A percentile compares a stretch with the other conserved stretches of the same genome.
Conservation (phyloP, 1,284 basidiomycete species). For the Moesziomyces antarcticus region DNA sequence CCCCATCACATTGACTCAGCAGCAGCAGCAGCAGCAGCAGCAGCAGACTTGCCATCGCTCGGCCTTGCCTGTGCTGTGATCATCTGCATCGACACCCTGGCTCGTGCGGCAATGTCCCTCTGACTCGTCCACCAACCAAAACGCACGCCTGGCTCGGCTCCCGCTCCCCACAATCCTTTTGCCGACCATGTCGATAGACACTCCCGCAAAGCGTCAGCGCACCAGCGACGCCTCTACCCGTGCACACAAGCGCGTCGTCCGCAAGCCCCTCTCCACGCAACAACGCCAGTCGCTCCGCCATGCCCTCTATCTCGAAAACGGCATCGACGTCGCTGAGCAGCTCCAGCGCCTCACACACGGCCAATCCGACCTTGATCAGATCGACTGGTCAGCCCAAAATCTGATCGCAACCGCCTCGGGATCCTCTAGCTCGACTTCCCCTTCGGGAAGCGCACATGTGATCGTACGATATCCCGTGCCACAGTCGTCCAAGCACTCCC, state of each 20-base stretch:
- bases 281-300: constrained; percentile 25
- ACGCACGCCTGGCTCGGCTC: too few species aligned
- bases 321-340: constrained; percentile 15
- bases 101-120: too few species aligned
- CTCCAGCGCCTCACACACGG: constrained; percentile 12
- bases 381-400: constrained; percentile 46
- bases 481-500: constrained; percentile 4
- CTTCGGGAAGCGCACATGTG: constrained; percentile 20
- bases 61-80: too few species aligned
- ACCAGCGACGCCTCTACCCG: constrained; percentile 3
- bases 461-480: constrained; percentile 24
- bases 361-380: constrained; percentile 9
- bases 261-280: constrained; percentile 7
- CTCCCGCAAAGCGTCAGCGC: constrained; percentile 30
- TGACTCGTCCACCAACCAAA: too few species aligned
- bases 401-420: constrained; percentile 33
- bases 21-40: too few species aligned
- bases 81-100: too few species aligned
- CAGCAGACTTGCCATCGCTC: too few species aligned
- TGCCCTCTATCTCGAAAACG: constrained; percentile 28
- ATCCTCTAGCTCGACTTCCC: constrained; percentile 10
- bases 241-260: constrained; percentile 2
- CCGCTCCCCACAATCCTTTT: too few species aligned
- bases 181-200: constrained; percentile 23
- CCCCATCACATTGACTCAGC: too few species aligned